Conservation (phyloP, 1,139 yeast genomes). For the Hansenula anomala region DNA sequence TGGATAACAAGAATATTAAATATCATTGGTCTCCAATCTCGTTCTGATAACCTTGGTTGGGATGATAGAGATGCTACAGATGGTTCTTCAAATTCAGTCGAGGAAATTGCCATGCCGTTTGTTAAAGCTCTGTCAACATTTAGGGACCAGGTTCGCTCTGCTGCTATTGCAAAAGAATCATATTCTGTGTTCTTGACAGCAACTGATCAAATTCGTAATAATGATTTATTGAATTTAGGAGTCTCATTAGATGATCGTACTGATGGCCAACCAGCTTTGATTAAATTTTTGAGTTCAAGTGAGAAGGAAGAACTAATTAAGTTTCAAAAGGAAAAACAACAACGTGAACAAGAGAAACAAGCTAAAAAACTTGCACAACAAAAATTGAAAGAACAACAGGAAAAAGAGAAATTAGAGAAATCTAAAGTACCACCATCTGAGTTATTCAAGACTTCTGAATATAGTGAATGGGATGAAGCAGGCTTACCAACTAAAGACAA, state of each 20-base stretch:
- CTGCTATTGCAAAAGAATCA: constrained; percentile 65
- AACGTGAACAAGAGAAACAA: constrained; percentile 44
- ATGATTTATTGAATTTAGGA: constrained; percentile 66
- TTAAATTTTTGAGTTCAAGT: constrained; percentile 68
- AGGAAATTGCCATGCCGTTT: constrained; percentile 73
- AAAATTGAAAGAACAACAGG: constrained; percentile 50
- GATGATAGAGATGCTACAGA: constrained; percentile 30
- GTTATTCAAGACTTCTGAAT: constrained; percentile 59
- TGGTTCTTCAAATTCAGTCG: constrained; percentile 35
- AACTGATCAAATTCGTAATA: constrained; percentile 55
- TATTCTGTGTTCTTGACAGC: constrained; percentile 49
- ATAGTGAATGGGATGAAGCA: constrained; percentile 73
- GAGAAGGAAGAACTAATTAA: constrained; percentile 64
- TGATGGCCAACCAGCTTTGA: constrained; percentile 67
- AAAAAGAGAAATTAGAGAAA: constrained; percentile 60
- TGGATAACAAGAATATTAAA: constrained; percentile 70
- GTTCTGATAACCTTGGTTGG: constrained; percentile 82
- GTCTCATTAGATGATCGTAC: constrained; percentile 87
- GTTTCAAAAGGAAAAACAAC: constrained; percentile 56
- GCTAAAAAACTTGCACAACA: constrained; percentile 39
- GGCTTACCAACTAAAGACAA: constrained; percentile 80
- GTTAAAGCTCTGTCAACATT: constrained; percentile 72
- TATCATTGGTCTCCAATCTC: constrained; percentile 70
- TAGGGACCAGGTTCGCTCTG: constrained; percentile 72
- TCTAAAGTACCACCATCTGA: constrained; percentile 68